A percentile compares a stretch with the other conserved stretches of the same genome.
Conservation (phyloP, 176 grass and related monocot species). For the Carex parvula region DNA sequence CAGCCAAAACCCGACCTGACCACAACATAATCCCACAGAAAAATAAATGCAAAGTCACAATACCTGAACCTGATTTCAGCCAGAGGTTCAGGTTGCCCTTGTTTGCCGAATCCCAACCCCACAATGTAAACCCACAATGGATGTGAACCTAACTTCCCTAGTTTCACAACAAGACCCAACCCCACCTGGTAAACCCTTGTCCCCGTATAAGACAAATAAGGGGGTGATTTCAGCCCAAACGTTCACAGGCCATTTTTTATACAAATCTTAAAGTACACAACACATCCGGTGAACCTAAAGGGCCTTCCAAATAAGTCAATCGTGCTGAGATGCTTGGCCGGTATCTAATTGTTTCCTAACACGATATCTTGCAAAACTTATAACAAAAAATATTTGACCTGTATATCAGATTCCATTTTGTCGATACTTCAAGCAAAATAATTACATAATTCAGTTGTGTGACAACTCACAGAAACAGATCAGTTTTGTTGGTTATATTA, state of each 20-base stretch:
- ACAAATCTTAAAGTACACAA: background rate
- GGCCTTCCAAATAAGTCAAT: background rate
- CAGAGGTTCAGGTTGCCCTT: too few relatives aligned
- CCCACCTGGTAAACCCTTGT: background rate
- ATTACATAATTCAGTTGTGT: background rate
- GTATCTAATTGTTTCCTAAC: background rate
- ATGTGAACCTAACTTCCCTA: too few relatives aligned
- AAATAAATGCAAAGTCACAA: background rate
- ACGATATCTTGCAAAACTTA: background rate
- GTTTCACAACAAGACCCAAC: background rate
- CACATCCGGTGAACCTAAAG: background rate
- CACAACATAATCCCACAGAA: background rate
- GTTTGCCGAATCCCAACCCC: background rate
- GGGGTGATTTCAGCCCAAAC: background rate
- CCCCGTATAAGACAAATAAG: background rate
- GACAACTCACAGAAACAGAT: background rate
- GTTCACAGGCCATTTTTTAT: background rate
- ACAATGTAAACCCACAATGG: background rate
- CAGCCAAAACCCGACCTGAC: background rate
- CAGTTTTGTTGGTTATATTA: background rate
- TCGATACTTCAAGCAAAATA: background rate
- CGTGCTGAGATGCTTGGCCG: background rate
- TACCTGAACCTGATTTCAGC: background rate
- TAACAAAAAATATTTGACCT: background rate
- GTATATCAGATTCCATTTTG: background rate